Evolutionary conservation across 73 alveolate species (phyloP).

Genomic region (Tetrahymena malaccensis): DNA sequence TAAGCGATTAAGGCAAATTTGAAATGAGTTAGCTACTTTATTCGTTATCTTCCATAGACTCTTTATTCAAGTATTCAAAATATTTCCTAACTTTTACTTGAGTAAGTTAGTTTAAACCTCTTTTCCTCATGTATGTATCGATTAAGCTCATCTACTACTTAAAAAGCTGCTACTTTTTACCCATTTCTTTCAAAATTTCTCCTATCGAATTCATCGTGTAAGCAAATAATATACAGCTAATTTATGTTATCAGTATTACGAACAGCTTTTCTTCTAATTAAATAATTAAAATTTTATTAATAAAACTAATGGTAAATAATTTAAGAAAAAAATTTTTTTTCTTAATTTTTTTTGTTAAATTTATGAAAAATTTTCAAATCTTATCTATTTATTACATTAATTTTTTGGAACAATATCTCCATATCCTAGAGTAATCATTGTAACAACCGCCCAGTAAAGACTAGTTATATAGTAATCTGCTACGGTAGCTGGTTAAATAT

Average conservation of each 20-base stretch:
- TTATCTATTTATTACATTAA: background rate
- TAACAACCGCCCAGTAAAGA: constrained; percentile 28
- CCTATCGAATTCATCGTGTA: constrained; percentile 1
- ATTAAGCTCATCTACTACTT: background rate
- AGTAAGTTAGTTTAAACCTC: background rate
- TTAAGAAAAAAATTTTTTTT: background rate
- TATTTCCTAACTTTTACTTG: background rate
- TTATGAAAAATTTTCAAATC: background rate
- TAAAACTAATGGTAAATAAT: background rate
- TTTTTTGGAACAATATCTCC: background rate
- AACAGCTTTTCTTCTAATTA: background rate
- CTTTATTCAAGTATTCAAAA: background rate
- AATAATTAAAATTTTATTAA: background rate
- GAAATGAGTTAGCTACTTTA: background rate
- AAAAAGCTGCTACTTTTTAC: background rate
- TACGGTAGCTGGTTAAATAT: background rate
- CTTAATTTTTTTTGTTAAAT: background rate
- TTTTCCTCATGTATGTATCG: background rate
- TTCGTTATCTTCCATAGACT: background rate
- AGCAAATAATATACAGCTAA: constrained; percentile 1
- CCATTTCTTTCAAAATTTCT: background rate
- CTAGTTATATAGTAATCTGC: constrained; percentile 7
- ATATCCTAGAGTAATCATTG: constrained; percentile 17
- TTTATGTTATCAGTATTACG: background rate
- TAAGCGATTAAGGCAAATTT: background rate